These are phyloP conservation scores for Marasmius tenuissimus DNA, from an alignment of 1,284 basidiomycete genomes.

Conservation along the genomic window DNA sequence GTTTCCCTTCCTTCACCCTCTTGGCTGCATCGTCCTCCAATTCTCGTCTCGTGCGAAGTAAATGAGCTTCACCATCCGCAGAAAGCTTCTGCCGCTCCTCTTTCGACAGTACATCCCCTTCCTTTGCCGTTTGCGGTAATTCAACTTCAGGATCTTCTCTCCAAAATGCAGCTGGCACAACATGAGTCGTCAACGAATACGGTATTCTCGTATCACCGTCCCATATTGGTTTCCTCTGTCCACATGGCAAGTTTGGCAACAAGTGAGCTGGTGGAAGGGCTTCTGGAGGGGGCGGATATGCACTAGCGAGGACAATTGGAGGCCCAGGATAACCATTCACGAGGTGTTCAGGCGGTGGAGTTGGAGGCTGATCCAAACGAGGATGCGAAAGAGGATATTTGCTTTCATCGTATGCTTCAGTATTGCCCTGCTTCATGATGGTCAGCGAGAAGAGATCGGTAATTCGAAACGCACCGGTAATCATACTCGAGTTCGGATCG, in stretches of 20 bases:
- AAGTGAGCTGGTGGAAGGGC: slow-evolving; percentile 17
- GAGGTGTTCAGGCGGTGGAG: neutral
- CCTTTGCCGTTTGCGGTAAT: slow-evolving; percentile 32
- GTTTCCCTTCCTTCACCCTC: slow-evolving; percentile 20
- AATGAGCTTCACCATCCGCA: slow-evolving; percentile 18
- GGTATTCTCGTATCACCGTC: slow-evolving; percentile 25
- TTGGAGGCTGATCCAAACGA: neutral
- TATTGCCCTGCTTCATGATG: neutral
- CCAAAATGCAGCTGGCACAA: slow-evolving; percentile 73
- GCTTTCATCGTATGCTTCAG: neutral
- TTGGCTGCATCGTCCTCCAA: slow-evolving; percentile 13
- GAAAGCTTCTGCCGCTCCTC: slow-evolving; percentile 30
- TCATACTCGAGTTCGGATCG: no score
- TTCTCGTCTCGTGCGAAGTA: slow-evolving; percentile 23
- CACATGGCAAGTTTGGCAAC: slow-evolving; percentile 32
- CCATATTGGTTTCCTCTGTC: slow-evolving; percentile 29
- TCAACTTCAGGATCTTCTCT: slow-evolving; percentile 50
- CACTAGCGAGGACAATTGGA: slow-evolving; percentile 5
- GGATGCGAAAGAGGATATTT: neutral
- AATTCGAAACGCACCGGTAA: no score
- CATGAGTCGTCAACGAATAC: slow-evolving; percentile 57
- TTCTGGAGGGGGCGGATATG: slow-evolving; percentile 32
- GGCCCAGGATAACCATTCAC: slow-evolving; percentile 4
- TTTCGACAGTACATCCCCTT: slow-evolving; percentile 27
- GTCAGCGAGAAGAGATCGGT: no score